Base-by-base conservation (phyloP, 495 filamentous ascomycete genomes). In the Endocarpon pusillum region DNA sequence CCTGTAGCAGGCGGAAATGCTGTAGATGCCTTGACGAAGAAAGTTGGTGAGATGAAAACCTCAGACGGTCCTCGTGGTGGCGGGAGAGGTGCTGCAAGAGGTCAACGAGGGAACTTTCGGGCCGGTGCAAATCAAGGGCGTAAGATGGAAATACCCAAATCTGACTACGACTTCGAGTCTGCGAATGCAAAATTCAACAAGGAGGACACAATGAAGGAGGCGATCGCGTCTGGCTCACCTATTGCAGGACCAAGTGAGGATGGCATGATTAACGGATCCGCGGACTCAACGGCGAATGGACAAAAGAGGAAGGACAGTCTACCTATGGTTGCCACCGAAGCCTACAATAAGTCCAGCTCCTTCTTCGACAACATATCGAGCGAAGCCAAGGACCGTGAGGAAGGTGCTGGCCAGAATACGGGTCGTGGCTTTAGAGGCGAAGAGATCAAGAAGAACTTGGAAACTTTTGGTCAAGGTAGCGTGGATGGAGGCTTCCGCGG, bases 331-430 rank as follows among this genome's bases (percentile, higher is more conserved):
- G 40, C 58, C 21, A 42, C 47, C n/a, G 41, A 51, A 11, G 49
- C 59, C 18, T 99, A 99, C 60, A 85, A 92, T 59, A 89, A 81
- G 53, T 58, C 68, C 2, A 69, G 54, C 4, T 86, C 79, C 3
- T 99, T 99, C 62, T 99, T 96, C 47, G 89, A 99, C 49, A 92
- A 99, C 47, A 94, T 99, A 46, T 87, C 80, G 0, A 89, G 81
- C 41, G 89, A 99, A 48, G 66, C 76, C 35, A 87, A 79, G 48
- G 89, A 97, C 34, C 70, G 89, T n/a, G 74, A 82, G 24, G 84
- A 92, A 46, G 66, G 63, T 12, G 55, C 44, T n/a, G 62, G 62
- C 21, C 61, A 62, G 23, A 75, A 75, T 39, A 61, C 69, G 3
- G 87, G 86, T n/a, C 75, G 81, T 14, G 83, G 92, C 49, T 92